These are phyloP conservation scores for Leccinum incarnatum DNA, from an alignment of 768 basidiomycete genomes.

Conservation along the genomic window DNA sequence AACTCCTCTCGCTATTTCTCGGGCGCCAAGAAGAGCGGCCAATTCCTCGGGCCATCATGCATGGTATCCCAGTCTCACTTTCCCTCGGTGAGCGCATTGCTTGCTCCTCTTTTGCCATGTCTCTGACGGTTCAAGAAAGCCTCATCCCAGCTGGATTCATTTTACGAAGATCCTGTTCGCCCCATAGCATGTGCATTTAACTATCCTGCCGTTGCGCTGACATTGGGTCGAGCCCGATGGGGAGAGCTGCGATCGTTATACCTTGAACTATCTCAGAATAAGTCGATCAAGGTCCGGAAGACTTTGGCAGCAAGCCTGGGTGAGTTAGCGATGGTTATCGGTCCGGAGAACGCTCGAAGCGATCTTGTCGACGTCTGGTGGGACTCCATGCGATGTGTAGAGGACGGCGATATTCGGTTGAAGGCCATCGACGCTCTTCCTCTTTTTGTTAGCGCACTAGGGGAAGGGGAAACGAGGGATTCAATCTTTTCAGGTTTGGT, in stretches of 20 bases:
- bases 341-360: slow-evolving; percentile 56
- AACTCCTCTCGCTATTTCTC: slow-evolving; percentile 75
- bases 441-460: slow-evolving; percentile 54
- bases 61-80: slow-evolving; percentile 6
- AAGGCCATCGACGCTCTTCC: slow-evolving; percentile 69
- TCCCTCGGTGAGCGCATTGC: slow-evolving; percentile 17
- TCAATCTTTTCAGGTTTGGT: slow-evolving; percentile 46
- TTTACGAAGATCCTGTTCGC: slow-evolving; percentile 66
- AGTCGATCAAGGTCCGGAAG: slow-evolving; percentile 60
- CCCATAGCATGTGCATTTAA: slow-evolving; percentile 84
- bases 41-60: slow-evolving; percentile 28
- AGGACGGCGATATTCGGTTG: slow-evolving; percentile 65
- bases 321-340: slow-evolving; percentile 84
- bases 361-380: slow-evolving; percentile 77
- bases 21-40: slow-evolving; percentile 49
- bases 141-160: slow-evolving; percentile 37
- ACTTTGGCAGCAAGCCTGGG: slow-evolving; percentile 88
- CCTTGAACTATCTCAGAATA: slow-evolving; percentile 58
- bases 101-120: not conserved
- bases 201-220: slow-evolving; percentile 85
- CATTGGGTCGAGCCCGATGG: slow-evolving; percentile 79
- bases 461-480: slow-evolving; percentile 42
- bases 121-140: slow-evolving; percentile 18
- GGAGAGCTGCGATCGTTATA: slow-evolving; percentile 66
- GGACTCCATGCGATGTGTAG: slow-evolving; percentile 50